Percentiles rank a stretch among this genome's conserved stretches.
Conservation (phyloP, 495 filamentous ascomycete species). For the Parachaetomium inaequale region DNA sequence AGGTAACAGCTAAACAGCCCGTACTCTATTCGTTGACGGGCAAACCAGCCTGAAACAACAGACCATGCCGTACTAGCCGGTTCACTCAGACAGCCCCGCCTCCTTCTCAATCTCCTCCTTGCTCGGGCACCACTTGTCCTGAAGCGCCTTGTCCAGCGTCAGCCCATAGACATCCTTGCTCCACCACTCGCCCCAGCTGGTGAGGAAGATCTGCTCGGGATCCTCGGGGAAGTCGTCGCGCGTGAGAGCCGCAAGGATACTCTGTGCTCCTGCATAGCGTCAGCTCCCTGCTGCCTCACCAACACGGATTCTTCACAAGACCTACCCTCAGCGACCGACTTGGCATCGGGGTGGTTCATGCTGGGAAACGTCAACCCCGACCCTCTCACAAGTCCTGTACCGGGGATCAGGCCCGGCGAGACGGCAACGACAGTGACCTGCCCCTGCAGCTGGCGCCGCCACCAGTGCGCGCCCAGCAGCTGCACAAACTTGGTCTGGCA, state of each 20-base stretch:
- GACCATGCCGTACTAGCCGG: too few species aligned
- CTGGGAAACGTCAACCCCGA: slow-evolving; percentile 14
- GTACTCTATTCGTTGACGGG: too few species aligned
- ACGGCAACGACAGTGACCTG: slow-evolving; percentile 42
- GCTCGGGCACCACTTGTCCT: slow-evolving; percentile 45
- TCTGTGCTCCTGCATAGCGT: slow-evolving; percentile 35
- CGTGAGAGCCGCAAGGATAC: slow-evolving; percentile 40
- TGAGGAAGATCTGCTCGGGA: slow-evolving; percentile 45
- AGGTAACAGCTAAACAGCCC: too few species aligned
- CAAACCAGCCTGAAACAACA: too few species aligned
- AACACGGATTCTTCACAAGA: not conserved
- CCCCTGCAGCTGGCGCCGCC: slow-evolving; percentile 43
- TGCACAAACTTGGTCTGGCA: slow-evolving; percentile 42
- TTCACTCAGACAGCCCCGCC: slow-evolving; percentile 26
- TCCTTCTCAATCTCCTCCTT: slow-evolving; percentile 43
- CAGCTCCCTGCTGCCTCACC: not conserved
- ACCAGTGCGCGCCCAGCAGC: slow-evolving; percentile 46
- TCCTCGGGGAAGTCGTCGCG: slow-evolving; percentile 44
- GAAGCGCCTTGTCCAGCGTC: slow-evolving; percentile 38
- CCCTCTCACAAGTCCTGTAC: slow-evolving; percentile 32
- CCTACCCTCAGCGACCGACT: slow-evolving; percentile 39
- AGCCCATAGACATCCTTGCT: slow-evolving; percentile 36
- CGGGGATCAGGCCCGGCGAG: slow-evolving; percentile 43
- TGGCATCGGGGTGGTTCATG: slow-evolving; percentile 35
- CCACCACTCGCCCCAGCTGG: slow-evolving; percentile 51